These are phyloP conservation scores for Gymnopilus dilepis DNA, from an alignment of 768 basidiomycete species.

Conservation along the genomic window DNA sequence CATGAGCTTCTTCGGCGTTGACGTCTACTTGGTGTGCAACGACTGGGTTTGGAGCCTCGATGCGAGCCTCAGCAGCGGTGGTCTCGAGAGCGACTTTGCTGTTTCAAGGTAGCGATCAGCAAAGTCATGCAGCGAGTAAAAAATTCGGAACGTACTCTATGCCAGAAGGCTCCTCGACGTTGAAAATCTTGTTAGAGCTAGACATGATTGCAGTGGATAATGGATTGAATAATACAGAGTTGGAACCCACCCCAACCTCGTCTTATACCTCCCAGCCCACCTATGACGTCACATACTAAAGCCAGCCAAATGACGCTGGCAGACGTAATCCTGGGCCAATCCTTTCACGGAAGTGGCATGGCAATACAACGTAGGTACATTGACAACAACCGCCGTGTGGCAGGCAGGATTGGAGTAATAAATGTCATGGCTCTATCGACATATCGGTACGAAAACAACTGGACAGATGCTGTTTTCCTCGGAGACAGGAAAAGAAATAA, in stretches of 20 bases:
- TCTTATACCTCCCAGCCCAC: neutral
- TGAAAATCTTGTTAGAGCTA: conserved; percentile 38
- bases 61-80: conserved; percentile 57
- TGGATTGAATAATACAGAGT: neutral
- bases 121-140: neutral
- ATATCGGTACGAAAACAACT: conserved; percentile 3
- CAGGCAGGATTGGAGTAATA: conserved; percentile 2
- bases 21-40: conserved; percentile 36
- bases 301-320: conserved; percentile 1
- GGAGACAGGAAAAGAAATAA: neutral
- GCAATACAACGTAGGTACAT: conserved; percentile 5
- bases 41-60: conserved; percentile 47
- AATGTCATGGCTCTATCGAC: neutral
- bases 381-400: conserved; percentile 4
- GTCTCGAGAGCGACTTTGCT: conserved; percentile 50
- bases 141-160: conserved; percentile 35
- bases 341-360: neutral
- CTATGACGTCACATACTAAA: conserved; percentile 18
- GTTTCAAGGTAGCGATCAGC: neutral
- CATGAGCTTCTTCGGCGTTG: conserved; percentile 14
- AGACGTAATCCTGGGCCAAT: neutral
- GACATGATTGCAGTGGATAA: conserved; percentile 30
- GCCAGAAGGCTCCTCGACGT: conserved; percentile 40
- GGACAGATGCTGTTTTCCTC: neutral
- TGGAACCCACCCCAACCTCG: neutral